Conservation (phyloP, 306 rosid genomes). For the Cucurbita moschata region DNA sequence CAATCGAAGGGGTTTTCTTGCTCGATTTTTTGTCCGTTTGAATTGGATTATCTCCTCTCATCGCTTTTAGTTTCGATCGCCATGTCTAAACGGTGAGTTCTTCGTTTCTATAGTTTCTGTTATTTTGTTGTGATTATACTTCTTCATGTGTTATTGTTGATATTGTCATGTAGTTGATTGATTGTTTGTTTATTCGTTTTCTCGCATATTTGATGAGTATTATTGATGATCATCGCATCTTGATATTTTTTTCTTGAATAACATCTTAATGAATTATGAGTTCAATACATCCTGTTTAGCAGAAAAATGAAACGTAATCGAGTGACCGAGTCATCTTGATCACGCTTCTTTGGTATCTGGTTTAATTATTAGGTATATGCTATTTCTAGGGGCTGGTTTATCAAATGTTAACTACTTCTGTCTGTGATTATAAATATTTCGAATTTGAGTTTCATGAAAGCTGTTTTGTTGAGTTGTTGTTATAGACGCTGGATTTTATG, state of each 20-base stretch:
- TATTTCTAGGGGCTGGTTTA: not conserved
- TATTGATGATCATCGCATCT: not conserved
- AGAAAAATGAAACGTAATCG: not conserved
- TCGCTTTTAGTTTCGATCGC: conserved; percentile 8
- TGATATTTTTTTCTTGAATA: not conserved
- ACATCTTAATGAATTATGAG: too few species aligned
- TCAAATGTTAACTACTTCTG: too few species aligned
- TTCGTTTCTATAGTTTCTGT: not conserved
- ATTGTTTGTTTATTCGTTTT: not conserved
- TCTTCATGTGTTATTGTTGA: not conserved
- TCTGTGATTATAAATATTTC: not conserved
- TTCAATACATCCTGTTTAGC: too few species aligned
- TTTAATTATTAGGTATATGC: not conserved
- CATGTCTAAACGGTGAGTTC: conserved; percentile 53
- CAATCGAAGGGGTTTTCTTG: not conserved
- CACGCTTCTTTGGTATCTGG: not conserved
- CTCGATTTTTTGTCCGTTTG: not conserved
- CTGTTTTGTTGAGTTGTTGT: not conserved
- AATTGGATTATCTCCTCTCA: not conserved
- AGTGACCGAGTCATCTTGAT: not conserved
- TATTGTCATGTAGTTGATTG: not conserved
- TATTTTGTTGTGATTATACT: not conserved
- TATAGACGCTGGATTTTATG: not conserved
- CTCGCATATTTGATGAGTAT: not conserved
- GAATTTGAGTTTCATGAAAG: not conserved